Evolutionary conservation across 1,284 basidiomycete species (phyloP), one percentile per base, ranked within the genome.

Genomic region (Uromyces viciae-fabae): DNA sequence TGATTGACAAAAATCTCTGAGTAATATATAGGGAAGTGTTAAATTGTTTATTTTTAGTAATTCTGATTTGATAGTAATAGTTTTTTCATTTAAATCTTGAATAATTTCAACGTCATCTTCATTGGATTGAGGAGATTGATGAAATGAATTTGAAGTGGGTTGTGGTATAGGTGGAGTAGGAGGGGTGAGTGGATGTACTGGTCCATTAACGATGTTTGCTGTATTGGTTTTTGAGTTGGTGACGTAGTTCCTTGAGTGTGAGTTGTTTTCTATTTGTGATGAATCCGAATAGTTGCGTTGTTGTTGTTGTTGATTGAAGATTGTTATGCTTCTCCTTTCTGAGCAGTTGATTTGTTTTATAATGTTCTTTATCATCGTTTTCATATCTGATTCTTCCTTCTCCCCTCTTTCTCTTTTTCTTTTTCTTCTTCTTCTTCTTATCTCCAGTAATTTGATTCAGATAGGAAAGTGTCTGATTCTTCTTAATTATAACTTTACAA

Each of bases 1-100:
- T 82, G 90, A 90, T 49, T 87, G 87, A 83, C 90, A 91, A 0
- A 89, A 87, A 83, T 91, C 91, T 28, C 90, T 87, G 4, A 92
- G 88, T 84, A 85, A 87, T 49, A 86, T 82, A 79, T 82, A 84
- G 60, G 80, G 84, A 79, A 82, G 54, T 25, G 3, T 40, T 14
- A 79, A 68, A 56, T 79, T 56, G 22, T 49, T 7, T 33, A 79
- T 71, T 19, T 56, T 36, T n/a, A 69, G 17, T 60, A n/a, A 14
- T 7, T 60, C 58, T 25, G 66, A 58, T 31, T 43, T 69, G 76
- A 79, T 79, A 25, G 28, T 71, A 22, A 79, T 38, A n/a, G 25
- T 4, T 19, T 72, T 72, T 11, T 54, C 25, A 1, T 33, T n/a
- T 31, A 40, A n/a, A 31, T 79, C 38, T 33, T 43, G 76, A 31